Evolutionary conservation across 345 rosid species (phyloP).

Genomic region (Conringia planisiliqua): DNA sequence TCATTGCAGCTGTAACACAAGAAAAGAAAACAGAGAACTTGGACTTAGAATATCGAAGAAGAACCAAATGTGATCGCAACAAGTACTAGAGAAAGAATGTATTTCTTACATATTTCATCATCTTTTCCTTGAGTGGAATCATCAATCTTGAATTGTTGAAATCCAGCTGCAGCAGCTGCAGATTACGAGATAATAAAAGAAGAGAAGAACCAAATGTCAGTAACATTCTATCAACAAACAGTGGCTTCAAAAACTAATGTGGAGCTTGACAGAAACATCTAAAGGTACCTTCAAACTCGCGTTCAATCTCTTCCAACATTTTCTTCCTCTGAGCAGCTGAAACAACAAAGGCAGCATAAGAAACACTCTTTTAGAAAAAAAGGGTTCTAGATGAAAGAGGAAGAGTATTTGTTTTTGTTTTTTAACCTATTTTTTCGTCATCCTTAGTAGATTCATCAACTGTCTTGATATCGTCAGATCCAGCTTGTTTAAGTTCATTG

Average conservation of each 20-base stretch:
- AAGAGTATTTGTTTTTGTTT: neutral
- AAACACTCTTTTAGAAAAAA: neutral
- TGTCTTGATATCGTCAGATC: conserved; percentile 25
- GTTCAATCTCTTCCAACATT: conserved; percentile 30
- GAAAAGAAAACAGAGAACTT: neutral
- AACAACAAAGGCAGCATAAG: conserved; percentile 6
- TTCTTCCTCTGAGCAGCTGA: conserved; percentile 21
- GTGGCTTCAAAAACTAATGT: neutral
- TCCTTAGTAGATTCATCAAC: conserved; percentile 24
- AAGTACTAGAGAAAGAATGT: neutral
- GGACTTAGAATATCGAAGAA: neutral
- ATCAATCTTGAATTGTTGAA: conserved; percentile 19
- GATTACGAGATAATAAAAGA: neutral
- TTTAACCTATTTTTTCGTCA: conserved; percentile 19
- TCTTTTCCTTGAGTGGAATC: conserved; percentile 26
- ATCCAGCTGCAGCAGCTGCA: conserved; percentile 32
- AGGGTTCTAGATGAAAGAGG: neutral
- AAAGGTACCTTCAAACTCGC: conserved; percentile 30
- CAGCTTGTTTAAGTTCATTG: conserved; percentile 15
- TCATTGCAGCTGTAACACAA: conserved; percentile 21
- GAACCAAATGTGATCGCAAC: conserved; percentile 1
- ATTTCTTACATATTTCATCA: conserved; percentile 19
- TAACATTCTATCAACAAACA: conserved; percentile 9
- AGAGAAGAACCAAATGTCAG: conserved; percentile 5
- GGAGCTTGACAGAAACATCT: neutral